Conservation (phyloP, 805 yeast genomes). For the Dipodascus geniculatus region DNA sequence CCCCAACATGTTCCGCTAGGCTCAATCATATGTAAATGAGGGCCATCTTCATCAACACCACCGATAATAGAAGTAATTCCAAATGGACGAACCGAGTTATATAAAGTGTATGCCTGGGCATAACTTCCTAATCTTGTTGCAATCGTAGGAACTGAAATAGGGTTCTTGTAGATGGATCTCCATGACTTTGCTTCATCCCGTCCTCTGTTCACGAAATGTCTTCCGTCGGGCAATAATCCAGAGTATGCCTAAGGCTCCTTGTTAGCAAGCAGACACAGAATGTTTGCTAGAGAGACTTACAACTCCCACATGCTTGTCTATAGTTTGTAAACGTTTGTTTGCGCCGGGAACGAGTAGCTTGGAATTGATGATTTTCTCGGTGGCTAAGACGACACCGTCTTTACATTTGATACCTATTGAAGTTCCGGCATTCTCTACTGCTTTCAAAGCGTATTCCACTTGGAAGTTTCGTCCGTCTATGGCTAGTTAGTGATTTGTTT, state of each 20-base stretch:
- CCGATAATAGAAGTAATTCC: slow-evolving; percentile 90
- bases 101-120: slow-evolving; percentile 91
- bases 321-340: slow-evolving; percentile 82
- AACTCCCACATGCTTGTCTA: slow-evolving; percentile 89
- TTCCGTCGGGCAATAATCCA: slow-evolving; percentile 93
- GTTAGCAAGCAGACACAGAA: neutral
- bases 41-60: slow-evolving; percentile 82
- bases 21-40: slow-evolving; percentile 92
- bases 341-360: slow-evolving; percentile 81
- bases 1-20: slow-evolving; percentile 99
- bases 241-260: slow-evolving; percentile 44
- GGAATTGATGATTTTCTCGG: slow-evolving; percentile 83
- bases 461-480: slow-evolving; percentile 53
- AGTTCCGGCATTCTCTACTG: slow-evolving; percentile 96
- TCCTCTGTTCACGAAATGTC: slow-evolving; percentile 83
- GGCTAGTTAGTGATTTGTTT: neutral
- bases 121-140: slow-evolving; percentile 81
- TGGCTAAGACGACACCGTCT: slow-evolving; percentile 95
- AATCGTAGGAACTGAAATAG: slow-evolving; percentile 69
- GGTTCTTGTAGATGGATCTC: slow-evolving; percentile 62
- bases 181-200: slow-evolving; percentile 82
- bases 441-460: slow-evolving; percentile 95
- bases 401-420: slow-evolving; percentile 83
- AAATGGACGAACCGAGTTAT: slow-evolving; percentile 95
- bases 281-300: slow-evolving; percentile 23